Evolutionary conservation across 1,139 yeast species (phyloP).

Genomic region (Wickerhamiella infanticola): DNA sequence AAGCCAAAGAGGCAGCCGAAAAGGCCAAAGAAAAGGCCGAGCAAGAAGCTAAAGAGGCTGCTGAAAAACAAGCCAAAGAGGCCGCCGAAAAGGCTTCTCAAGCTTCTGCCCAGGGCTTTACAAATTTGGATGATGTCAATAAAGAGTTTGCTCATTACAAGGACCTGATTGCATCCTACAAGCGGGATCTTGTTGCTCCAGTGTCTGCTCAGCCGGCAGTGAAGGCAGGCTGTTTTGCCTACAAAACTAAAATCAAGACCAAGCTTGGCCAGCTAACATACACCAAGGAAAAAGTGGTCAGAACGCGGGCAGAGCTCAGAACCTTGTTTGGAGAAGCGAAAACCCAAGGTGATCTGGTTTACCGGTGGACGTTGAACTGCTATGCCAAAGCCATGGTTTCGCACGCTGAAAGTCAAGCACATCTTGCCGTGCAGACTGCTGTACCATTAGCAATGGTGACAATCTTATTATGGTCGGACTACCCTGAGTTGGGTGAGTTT

Average conservation of each 20-base stretch:
- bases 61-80: constrained; percentile 4
- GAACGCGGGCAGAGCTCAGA: constrained; percentile 35
- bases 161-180: constrained; percentile 43
- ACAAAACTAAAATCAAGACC: constrained; percentile 66
- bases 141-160: constrained; percentile 37
- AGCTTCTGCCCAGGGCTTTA: constrained; percentile 17
- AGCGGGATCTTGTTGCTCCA: constrained; percentile 28
- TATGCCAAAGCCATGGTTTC: constrained; percentile 72
- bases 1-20: neutral
- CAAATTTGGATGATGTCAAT: constrained; percentile 31
- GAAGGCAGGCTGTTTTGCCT: constrained; percentile 28
- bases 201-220: constrained; percentile 24
- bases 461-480: constrained; percentile 35
- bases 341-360: constrained; percentile 33
- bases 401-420: constrained; percentile 87
- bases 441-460: constrained; percentile 64
- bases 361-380: constrained; percentile 61
- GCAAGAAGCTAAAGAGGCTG: constrained; percentile 5
- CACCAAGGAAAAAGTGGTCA: constrained; percentile 41
- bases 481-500: constrained; percentile 52
- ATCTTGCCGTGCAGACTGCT: constrained; percentile 65
- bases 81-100: constrained; percentile 3
- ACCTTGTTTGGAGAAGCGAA: constrained; percentile 35
- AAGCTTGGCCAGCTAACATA: constrained; percentile 83
- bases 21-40: constrained; percentile 4